Conservation (phyloP, 441 rosid genomes). For the Bocquillonia castaneifolia region DNA sequence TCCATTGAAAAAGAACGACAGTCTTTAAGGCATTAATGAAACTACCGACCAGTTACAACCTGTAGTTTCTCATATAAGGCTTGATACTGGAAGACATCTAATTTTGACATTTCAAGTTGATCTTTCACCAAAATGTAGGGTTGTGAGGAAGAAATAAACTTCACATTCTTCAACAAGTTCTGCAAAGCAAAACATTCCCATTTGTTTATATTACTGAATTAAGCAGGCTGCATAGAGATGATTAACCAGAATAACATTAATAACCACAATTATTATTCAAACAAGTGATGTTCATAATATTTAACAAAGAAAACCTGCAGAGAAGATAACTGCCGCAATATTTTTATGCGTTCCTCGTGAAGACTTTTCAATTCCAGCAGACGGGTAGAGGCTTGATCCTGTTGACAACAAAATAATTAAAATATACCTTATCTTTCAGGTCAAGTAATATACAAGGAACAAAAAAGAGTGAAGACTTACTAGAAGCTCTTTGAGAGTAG, state of each 20-base stretch:
- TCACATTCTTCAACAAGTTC: slow-evolving; percentile 71
- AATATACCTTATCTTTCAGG: slow-evolving; percentile 19
- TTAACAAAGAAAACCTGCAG: slow-evolving; percentile 52
- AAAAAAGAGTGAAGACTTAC: slow-evolving; percentile 37
- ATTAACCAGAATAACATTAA: slow-evolving; percentile 8
- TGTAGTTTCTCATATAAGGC: slow-evolving; percentile 81
- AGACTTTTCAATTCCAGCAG: slow-evolving; percentile 64
- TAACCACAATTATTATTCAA: slow-evolving; percentile 8
- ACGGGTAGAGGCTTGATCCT: slow-evolving; percentile 70
- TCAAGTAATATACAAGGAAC: slow-evolving; percentile 21
- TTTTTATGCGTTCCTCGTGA: slow-evolving; percentile 65
- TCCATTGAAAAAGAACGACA: slow-evolving; percentile 24
- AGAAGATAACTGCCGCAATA: slow-evolving; percentile 46
- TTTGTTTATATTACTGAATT: slow-evolving; percentile 29
- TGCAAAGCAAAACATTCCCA: slow-evolving; percentile 41
- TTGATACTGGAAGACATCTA: slow-evolving; percentile 62
- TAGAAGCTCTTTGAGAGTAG: slow-evolving; percentile 56
- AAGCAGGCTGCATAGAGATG: slow-evolving; percentile 21
- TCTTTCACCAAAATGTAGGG: slow-evolving; percentile 54
- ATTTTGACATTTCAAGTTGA: slow-evolving; percentile 72
- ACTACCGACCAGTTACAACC: slow-evolving; percentile 79
- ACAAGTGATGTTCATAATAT: slow-evolving; percentile 4
- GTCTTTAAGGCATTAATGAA: slow-evolving; percentile 39
- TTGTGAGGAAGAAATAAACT: slow-evolving; percentile 67
- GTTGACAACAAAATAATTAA: slow-evolving; percentile 31